phyloP scores from a whole-genome alignment of 495 filamentous ascomycete species.

The Hypomontagnella submonticulosa region DNA sequence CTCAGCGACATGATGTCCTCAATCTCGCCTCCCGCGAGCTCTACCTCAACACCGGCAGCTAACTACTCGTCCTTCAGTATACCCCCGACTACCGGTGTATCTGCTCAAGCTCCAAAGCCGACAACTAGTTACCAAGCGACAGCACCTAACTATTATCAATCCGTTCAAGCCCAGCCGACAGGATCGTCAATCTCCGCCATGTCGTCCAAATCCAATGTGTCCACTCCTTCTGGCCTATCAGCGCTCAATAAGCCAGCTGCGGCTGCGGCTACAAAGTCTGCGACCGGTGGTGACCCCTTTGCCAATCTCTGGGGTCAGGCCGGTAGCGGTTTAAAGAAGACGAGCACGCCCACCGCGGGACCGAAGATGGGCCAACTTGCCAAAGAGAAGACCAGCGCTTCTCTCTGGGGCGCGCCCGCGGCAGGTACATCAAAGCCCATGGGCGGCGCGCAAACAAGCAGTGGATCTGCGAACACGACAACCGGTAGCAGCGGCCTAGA shows the following conservation, averaged over 20 bases:
- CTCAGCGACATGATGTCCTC: constrained; percentile 84
- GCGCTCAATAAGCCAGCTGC: constrained; percentile 51
- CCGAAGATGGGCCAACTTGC: constrained; percentile 91
- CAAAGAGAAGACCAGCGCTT: constrained; percentile 93
- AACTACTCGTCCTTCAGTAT: constrained; percentile 66
- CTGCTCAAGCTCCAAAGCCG: constrained; percentile 66
- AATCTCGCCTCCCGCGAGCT: constrained; percentile 74
- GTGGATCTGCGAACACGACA: constrained; percentile 34
- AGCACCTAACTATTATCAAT: constrained; percentile 94
- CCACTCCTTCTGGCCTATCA: constrained; percentile 47
- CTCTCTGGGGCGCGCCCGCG: constrained; percentile 85
- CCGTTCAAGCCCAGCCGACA: constrained; percentile 65
- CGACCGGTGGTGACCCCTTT: constrained; percentile 79
- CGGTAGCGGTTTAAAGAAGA: constrained; percentile 83
- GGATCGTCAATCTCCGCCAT: constrained; percentile 44
- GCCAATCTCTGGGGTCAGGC: constrained; percentile 85
- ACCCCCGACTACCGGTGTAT: constrained; percentile 55
- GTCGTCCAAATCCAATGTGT: constrained; percentile 40
- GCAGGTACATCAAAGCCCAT: constrained; percentile 51
- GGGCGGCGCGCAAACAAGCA: constrained; percentile 28
- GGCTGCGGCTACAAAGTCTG: constrained; percentile 64
- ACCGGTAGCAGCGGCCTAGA: constrained; percentile 53
- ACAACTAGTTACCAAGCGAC: constrained; percentile 74
- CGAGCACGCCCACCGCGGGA: constrained; percentile 64
- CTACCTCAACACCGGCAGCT: constrained; percentile 63